Base-by-base conservation (phyloP, 345 rosid species). In the Syzygium grande region DNA sequence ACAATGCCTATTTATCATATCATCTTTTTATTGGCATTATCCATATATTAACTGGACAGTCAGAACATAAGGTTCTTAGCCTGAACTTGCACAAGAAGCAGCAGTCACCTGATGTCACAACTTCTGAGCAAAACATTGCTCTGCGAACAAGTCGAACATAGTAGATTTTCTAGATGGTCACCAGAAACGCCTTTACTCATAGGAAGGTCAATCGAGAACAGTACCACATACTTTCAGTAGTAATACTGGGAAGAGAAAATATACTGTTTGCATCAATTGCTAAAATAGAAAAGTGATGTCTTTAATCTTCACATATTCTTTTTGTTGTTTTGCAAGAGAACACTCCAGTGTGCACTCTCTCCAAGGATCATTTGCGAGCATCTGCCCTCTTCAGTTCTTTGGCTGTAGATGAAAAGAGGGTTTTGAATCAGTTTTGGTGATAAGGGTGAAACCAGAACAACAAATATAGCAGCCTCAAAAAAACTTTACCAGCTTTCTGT, bases 381-480 rank as follows among this genome's bases (percentile, higher is more conserved):
- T 92, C 95, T 2, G 89, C 87, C 89, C 90, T 95, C 95, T 94
- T 95, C 91, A 88, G 93, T 86, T 93, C 95, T 89, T 89, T 95
- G 53, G 94, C 96, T 94, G 94, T 59, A 46, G 53, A 22, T 49
- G 85, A 80, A 41, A 61, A 61, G 54, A 84, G 59, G 17, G 56
- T 51, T 84, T n/a, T n/a, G 73, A n/a, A 61, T 61, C 34, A n/a
- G 73, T n/a, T n/a, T 61, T 61, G 73, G 9, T 3, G 9, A 6
- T 13, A n/a, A 61, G 4, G 34, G 73, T n/a, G 73, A n/a, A 7
- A 61, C 73, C 73, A n/a, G 73, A 7, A 59, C 30, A 2, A 61
- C 34, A 61, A 61, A 27, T 13, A n/a, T 1, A 56, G 63, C 73
- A 13, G 34, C 73, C 73, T 61, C 73, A 61, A 6, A 61, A n/a